Base-by-base conservation (phyloP, 345 rosid genomes). In the Bruguiera gymnorhiza region DNA sequence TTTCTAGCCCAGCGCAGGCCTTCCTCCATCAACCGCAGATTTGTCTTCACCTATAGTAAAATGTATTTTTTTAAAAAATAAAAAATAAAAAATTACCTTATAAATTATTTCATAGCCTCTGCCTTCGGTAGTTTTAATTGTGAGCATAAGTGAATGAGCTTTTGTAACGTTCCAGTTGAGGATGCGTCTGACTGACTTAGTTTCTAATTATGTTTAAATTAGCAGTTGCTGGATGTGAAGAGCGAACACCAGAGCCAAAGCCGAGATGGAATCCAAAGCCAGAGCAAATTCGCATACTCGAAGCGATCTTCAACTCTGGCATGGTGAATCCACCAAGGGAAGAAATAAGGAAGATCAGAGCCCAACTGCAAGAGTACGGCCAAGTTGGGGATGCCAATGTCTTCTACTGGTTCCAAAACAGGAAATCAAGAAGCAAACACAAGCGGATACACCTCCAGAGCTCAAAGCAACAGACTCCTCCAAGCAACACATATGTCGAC, bases 241-340 rank as follows among this genome's bases (percentile, higher is more conserved):
- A 96, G 83, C 77, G 95, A 59, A 89, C 90, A 21, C 97, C 97
- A 7, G 99, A 96, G 76, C 98, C 99, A 30, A 96, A 96, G 76
- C 99, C 97, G 0, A 86, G 99, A 76, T 96, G 98, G 99, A 96
- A 96, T 73, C 99, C 99, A 9, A 96, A 88, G 70, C 99, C 99
- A 4, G 98, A 96, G 84, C 99, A 96, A 78, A 92, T 96, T 75
- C 84, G 96, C 43, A 92, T 96, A 23, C 86, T 96, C 21, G 99
- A 96, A 80, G 89, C 94, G 9, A 96, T 96, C 74, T 96, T 96
- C 69, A 91, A 96, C 81, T 96, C 99, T 8, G 99, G 99, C 50
- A 90, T 96, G 97, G 98, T 96, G 63, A 96, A 96, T 71, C 99
- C 99, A 7, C 99, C 98, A 0, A 83, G 99, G 76, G 99, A 96